Evolutionary conservation across 1,284 basidiomycete species (phyloP).

Genomic region (Cryptococcus sp.): DNA sequence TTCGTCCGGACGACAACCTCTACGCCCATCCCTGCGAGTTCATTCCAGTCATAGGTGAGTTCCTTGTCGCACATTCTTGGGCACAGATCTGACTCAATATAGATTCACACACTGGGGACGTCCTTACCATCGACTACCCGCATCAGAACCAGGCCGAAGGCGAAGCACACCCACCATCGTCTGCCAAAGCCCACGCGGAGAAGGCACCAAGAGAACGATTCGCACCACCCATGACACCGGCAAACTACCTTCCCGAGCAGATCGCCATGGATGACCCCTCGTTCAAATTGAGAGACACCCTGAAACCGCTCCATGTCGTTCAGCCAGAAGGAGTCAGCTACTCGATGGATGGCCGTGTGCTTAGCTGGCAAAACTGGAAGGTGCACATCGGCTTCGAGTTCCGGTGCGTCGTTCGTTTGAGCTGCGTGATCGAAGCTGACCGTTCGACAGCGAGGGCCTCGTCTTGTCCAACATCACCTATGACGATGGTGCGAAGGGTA

Average conservation of each 20-base stretch:
- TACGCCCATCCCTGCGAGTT: constrained; percentile 57
- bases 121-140: constrained; percentile 54
- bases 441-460: constrained; percentile 46
- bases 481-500: constrained; percentile 45
- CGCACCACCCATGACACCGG: constrained; percentile 49
- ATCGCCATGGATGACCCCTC: constrained; percentile 52
- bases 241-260: constrained; percentile 56
- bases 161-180: constrained; percentile 30
- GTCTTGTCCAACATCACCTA: constrained; percentile 50
- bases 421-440: neutral
- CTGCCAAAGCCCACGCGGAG: constrained; percentile 35
- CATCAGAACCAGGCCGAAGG: constrained; percentile 28
- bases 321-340: constrained; percentile 93
- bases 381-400: constrained; percentile 40
- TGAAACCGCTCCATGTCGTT: constrained; percentile 82
- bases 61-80: neutral
- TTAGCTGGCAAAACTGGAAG: constrained; percentile 47
- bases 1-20: constrained; percentile 51
- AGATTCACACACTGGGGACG: constrained; percentile 48
- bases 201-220: constrained; percentile 47
- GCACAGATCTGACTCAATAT: constrained; percentile 12
- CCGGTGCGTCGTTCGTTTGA: constrained; percentile 16
- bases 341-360: constrained; percentile 72
- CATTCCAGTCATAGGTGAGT: constrained; percentile 40
- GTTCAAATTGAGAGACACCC: constrained; percentile 66